Conservation (phyloP, 257 asterid genomes). For the Thymus mandschuricus region DNA sequence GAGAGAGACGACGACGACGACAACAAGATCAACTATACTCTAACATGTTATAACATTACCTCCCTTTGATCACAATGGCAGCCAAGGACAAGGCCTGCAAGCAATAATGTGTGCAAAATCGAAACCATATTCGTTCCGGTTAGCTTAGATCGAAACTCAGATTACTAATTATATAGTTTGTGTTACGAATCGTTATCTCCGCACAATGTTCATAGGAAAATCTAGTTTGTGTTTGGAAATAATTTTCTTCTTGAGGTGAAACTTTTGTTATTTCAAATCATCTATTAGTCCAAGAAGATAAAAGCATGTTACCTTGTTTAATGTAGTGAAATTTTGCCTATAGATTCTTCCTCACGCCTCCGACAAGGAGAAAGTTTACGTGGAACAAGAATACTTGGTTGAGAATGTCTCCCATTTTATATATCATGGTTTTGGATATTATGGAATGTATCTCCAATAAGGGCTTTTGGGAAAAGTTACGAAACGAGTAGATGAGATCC, state of each 20-base stretch:
- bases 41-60: conserved; percentile 10
- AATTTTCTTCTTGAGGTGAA: background rate
- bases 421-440: no score
- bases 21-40: background rate
- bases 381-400: conserved; percentile 11
- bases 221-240: no score
- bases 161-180: conserved; percentile 21
- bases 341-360: background rate
- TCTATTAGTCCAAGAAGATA: background rate
- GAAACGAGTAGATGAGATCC: no score
- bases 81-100: conserved; percentile 36
- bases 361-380: background rate
- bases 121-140: background rate
- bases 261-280: background rate
- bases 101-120: conserved; percentile 26
- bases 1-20: background rate
- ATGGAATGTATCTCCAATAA: background rate
- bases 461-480: background rate
- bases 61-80: conserved; percentile 36
- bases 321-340: background rate
- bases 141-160: background rate
- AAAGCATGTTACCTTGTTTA: no score
- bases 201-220: background rate
- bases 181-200: conserved; percentile 29
- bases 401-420: background rate